A percentile compares a stretch with the other conserved stretches of the same genome.
These are phyloP conservation scores for Rhodosporidiobolus odoratus DNA, from an alignment of 768 basidiomycete species.

Conservation along the genomic window DNA sequence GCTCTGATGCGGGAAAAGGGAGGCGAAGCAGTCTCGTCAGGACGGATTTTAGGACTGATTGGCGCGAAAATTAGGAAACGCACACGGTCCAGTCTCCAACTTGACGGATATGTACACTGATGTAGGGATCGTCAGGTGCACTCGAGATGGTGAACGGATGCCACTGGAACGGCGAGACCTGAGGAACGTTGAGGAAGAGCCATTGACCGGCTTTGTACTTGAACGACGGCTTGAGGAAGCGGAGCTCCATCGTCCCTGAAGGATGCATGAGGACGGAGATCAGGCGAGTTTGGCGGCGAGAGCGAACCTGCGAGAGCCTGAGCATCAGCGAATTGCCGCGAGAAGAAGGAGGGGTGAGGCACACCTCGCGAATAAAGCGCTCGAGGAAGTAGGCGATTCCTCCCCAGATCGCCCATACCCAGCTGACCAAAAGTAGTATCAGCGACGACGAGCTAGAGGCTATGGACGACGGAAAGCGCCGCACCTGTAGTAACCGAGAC, in stretches of 20 bases:
- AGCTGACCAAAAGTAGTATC: conserved; percentile 47
- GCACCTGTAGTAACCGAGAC: conserved; percentile 70
- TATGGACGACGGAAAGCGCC: background rate
- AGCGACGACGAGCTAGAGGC: no score
- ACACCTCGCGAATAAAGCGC: conserved; percentile 66
- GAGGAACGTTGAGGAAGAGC: conserved; percentile 83
- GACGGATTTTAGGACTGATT: background rate
- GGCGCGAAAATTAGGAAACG: background rate
- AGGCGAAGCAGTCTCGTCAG: background rate
- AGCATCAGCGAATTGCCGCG: no score
- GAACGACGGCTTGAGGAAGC: conserved; percentile 85
- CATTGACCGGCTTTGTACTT: conserved; percentile 87
- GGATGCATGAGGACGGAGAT: conserved; percentile 85
- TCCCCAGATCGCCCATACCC: conserved; percentile 85
- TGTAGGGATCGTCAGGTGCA: conserved; percentile 86
- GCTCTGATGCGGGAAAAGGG: conserved; percentile 48
- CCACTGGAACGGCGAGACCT: conserved; percentile 79
- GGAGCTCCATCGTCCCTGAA: conserved; percentile 85
- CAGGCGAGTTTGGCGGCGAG: conserved; percentile 67
- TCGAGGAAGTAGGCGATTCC: conserved; percentile 85
- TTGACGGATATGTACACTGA: conserved; percentile 88
- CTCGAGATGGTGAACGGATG: conserved; percentile 64
- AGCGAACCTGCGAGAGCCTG: conserved; percentile 57
- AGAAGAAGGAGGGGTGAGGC: background rate
- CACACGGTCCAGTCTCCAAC: conserved; percentile 73